Evolutionary conservation across 352 stramenopile species (phyloP).

Genomic region (Phytophthora hybrid): DNA sequence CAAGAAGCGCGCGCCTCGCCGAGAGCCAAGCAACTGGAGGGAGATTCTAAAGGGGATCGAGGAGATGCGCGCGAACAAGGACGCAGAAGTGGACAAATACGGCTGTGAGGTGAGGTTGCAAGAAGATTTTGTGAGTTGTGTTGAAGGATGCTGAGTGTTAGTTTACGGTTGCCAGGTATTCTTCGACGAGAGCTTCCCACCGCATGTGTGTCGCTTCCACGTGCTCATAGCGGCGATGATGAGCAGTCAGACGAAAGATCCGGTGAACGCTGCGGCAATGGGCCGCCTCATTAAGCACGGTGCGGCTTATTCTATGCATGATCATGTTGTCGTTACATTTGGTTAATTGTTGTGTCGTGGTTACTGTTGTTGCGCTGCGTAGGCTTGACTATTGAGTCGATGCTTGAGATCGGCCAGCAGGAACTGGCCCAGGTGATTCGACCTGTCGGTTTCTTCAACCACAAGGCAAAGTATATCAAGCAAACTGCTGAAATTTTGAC

Average conservation of each 20-base stretch:
- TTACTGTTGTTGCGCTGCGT: background rate
- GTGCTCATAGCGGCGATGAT: constrained; percentile 97
- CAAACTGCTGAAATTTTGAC: constrained; percentile 67
- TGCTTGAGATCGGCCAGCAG: constrained; percentile 84
- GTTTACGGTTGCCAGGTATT: constrained; percentile 40
- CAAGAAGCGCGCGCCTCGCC: constrained; percentile 36
- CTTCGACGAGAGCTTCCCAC: constrained; percentile 44
- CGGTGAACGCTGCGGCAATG: constrained; percentile 86
- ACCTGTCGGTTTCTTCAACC: constrained; percentile 96
- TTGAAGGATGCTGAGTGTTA: background rate
- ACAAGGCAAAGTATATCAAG: constrained; percentile 97
- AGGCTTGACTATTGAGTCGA: constrained; percentile 90
- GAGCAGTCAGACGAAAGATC: constrained; percentile 97
- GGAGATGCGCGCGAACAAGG: constrained; percentile 68
- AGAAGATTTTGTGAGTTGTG: background rate
- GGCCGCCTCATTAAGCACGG: constrained; percentile 66
- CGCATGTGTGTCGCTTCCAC: constrained; percentile 89
- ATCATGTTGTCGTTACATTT: background rate
- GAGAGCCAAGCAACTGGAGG: constrained; percentile 61
- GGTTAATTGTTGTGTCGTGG: constrained; percentile 2
- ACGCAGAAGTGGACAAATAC: constrained; percentile 78
- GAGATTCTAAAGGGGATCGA: constrained; percentile 68
- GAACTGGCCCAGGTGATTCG: constrained; percentile 91
- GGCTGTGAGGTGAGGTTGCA: constrained; percentile 59
- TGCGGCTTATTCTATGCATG: constrained; percentile 15